Percentiles rank a stretch among this genome's conserved stretches.
These are phyloP conservation scores for Aspergillus sp. DNA, from an alignment of 2,329 filamentous ascomycete species.

Conservation along the genomic window DNA sequence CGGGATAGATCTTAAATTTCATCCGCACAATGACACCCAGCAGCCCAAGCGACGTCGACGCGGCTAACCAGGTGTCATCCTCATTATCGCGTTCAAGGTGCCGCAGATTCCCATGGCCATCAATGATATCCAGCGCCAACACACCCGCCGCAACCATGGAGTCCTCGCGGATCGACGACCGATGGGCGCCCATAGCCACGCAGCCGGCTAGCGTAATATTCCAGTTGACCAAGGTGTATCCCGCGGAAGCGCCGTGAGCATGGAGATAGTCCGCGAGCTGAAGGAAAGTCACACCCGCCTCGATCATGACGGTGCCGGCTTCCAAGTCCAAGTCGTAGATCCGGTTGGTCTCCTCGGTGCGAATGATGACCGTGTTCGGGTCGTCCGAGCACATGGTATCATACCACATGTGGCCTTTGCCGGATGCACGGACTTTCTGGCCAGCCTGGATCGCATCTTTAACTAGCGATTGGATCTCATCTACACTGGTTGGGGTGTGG, in stretches of 20 bases:
- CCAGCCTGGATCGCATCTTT: conserved; percentile 8
- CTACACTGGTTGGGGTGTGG: conserved; percentile 3
- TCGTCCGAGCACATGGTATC: conserved; percentile 15
- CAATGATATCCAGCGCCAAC: conserved; percentile 9
- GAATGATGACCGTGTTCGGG: conserved; percentile 13
- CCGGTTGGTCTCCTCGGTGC: conserved; percentile 8
- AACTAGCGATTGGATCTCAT: conserved; percentile 8
- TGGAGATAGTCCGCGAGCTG: conserved; percentile 12
- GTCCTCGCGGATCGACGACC: conserved; percentile 10
- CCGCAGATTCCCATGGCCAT: conserved; percentile 6
- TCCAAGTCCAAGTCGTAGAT: conserved; percentile 10
- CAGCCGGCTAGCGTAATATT: conserved; percentile 13
- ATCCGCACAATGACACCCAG: conserved; percentile 11
- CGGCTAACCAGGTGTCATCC: conserved; percentile 11
- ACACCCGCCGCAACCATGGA: conserved; percentile 12
- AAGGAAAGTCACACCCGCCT: conserved; percentile 12
- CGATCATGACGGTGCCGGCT: conserved; percentile 11
- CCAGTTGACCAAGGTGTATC: conserved; percentile 13
- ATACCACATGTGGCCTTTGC: conserved; percentile 14
- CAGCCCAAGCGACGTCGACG: conserved; percentile 11
- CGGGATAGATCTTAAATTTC: conserved; percentile 12
- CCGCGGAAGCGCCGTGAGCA: conserved; percentile 7
- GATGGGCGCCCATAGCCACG: conserved; percentile 13
- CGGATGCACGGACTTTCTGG: conserved; percentile 10
- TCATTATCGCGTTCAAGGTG: conserved; percentile 10